These are phyloP conservation scores for Carex scoparia DNA, from an alignment of 176 grass and related monocot genomes.

Conservation along the genomic window DNA sequence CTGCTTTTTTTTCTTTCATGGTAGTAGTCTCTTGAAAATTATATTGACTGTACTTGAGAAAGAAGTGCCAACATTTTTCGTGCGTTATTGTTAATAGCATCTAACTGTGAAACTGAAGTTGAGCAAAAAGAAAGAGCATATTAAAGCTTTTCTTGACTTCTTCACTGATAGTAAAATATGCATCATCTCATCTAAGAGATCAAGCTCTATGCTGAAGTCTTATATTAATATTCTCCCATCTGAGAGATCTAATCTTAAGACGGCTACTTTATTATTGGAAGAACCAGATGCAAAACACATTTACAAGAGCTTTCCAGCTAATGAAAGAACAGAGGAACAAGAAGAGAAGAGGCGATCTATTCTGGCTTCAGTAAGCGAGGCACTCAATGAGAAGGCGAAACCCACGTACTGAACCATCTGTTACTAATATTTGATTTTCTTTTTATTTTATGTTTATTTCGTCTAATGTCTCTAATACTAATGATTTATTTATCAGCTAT, in stretches of 20 bases:
- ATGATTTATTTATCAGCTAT: slow-evolving; percentile 39
- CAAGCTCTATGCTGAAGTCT: background rate
- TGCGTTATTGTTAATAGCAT: background rate
- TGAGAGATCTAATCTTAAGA: slow-evolving; percentile 1
- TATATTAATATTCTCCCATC: background rate
- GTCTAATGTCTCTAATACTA: slow-evolving; percentile 9
- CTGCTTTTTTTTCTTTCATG: background rate
- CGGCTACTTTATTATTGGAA: slow-evolving; percentile 32
- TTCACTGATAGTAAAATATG: background rate
- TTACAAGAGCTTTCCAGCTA: slow-evolving; percentile 86
- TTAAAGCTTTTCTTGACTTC: background rate
- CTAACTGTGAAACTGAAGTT: background rate
- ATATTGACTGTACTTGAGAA: background rate
- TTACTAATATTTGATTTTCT: slow-evolving; percentile 16
- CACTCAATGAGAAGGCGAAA: slow-evolving; percentile 49
- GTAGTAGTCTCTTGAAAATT: slow-evolving; percentile 1
- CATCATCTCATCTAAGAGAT: slow-evolving; percentile 8
- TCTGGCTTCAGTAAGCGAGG: slow-evolving; percentile 65
- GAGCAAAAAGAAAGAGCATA: background rate
- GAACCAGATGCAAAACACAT: slow-evolving; percentile 49
- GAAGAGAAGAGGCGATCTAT: slow-evolving; percentile 82
- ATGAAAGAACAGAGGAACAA: slow-evolving; percentile 90
- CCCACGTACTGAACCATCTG: slow-evolving; percentile 43
- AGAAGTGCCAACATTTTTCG: background rate
- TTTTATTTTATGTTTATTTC: slow-evolving; percentile 16